Percentiles rank a stretch among this genome's conserved stretches.
These are phyloP conservation scores for Macaranga tanarius DNA, from an alignment of 441 rosid species.

Conservation along the genomic window DNA sequence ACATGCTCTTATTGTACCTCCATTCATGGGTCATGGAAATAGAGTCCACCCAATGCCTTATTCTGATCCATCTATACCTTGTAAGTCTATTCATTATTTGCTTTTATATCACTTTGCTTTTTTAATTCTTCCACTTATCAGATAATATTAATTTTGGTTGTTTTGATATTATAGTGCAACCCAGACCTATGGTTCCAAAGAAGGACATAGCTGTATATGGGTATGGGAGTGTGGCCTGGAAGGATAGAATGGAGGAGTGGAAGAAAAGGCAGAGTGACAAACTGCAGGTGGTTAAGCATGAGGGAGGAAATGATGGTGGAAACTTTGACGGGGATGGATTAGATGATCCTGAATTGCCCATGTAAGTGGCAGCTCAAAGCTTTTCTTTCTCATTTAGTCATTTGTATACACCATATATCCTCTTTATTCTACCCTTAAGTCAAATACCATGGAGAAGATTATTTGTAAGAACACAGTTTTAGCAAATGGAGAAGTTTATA, in stretches of 20 bases:
- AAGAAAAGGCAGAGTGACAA: conserved; percentile 83
- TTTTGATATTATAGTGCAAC: conserved; percentile 53
- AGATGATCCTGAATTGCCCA: conserved; percentile 83
- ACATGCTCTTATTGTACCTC: conserved; percentile 70
- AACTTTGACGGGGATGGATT: conserved; percentile 54
- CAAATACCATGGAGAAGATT: background rate
- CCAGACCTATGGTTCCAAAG: conserved; percentile 90
- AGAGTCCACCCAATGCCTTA: conserved; percentile 55
- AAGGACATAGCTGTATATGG: conserved; percentile 91
- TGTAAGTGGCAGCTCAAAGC: conserved; percentile 37
- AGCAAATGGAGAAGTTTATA: background rate
- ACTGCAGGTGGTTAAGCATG: conserved; percentile 79
- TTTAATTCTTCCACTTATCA: background rate
- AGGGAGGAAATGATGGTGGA: conserved; percentile 49
- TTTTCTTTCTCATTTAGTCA: conserved; percentile 2
- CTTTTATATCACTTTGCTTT: background rate
- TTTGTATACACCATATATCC: background rate
- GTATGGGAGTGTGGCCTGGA: conserved; percentile 97
- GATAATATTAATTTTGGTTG: background rate
- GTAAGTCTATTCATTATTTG: conserved; percentile 35
- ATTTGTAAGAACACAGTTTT: background rate
- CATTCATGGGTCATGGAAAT: conserved; percentile 44
- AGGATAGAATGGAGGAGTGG: conserved; percentile 95
- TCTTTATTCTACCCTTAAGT: too few relatives aligned
- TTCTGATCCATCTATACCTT: conserved; percentile 55